phyloP scores from a whole-genome alignment of 2,329 filamentous ascomycete genomes.

The Acrocalymma vagum region DNA sequence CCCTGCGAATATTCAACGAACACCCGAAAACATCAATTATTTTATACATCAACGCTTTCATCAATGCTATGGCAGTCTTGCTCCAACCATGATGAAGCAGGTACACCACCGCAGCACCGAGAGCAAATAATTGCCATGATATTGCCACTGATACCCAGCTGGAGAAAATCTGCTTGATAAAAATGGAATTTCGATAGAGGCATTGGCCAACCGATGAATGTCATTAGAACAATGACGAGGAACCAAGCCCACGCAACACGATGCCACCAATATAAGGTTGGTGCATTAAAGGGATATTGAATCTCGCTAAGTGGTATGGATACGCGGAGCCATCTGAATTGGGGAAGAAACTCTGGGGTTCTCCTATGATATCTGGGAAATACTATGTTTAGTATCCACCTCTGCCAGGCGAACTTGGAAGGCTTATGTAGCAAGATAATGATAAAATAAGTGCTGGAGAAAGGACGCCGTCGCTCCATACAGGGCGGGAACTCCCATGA shows the following conservation, averaged over 20 bases:
- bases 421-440: conserved; percentile 5
- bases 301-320: conserved; percentile 17
- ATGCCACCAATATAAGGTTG: conserved; percentile 49
- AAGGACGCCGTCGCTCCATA: conserved; percentile 8
- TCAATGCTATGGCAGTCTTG: no score
- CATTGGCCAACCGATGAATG: conserved; percentile 59
- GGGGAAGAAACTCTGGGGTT: conserved; percentile 1
- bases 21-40: no score
- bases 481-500: conserved; percentile 3
- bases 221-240: conserved; percentile 54
- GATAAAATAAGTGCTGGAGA: conserved; percentile 8
- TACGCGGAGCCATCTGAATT: background rate
- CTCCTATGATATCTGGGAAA: background rate
- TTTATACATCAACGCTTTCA: no score
- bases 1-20: no score
- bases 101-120: conserved; percentile 56
- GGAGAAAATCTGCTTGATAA: conserved; percentile 56
- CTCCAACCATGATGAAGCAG: conserved; percentile 56
- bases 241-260: conserved; percentile 33
- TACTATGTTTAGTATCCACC: background rate
- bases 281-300: conserved; percentile 49
- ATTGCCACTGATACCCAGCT: conserved; percentile 57
- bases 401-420: conserved; percentile 7
- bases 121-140: conserved; percentile 59
- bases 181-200: conserved; percentile 62